These are phyloP conservation scores for Salix brachista DNA, from an alignment of 345 rosid genomes.

Conservation along the genomic window DNA sequence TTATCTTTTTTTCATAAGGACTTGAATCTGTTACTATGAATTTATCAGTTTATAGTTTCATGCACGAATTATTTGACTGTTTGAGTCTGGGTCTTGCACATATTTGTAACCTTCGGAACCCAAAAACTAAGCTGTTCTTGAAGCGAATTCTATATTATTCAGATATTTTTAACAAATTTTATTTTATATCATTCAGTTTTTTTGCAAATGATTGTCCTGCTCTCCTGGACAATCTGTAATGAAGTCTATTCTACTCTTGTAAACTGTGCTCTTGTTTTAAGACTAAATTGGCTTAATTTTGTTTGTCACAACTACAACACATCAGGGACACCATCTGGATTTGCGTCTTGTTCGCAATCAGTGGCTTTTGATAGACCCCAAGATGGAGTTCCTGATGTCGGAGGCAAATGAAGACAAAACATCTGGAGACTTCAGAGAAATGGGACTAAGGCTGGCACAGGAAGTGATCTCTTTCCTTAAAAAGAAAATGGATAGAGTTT, in stretches of 20 bases:
- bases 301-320: background rate
- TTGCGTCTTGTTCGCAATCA: conserved; percentile 86
- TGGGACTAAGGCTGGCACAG: conserved; percentile 84
- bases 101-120: background rate
- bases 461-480: conserved; percentile 79
- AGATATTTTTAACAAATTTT: background rate
- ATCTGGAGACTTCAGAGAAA: conserved; percentile 87
- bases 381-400: conserved; percentile 89
- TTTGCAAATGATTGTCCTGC: background rate
- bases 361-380: conserved; percentile 93
- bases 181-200: background rate
- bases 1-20: background rate
- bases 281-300: conserved; percentile 8
- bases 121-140: background rate
- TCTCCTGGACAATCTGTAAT: background rate
- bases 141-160: background rate
- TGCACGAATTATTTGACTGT: background rate
- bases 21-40: background rate
- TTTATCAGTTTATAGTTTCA: background rate
- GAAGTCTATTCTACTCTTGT: background rate
- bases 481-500: conserved; percentile 64
- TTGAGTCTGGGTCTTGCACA: background rate
- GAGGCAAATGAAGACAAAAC: conserved; percentile 88
- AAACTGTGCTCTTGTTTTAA: background rate
- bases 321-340: conserved; percentile 97